A percentile compares a stretch with the other conserved stretches of the same genome.
Conservation (phyloP, 345 rosid species). For the Eucalyptus victrix region DNA sequence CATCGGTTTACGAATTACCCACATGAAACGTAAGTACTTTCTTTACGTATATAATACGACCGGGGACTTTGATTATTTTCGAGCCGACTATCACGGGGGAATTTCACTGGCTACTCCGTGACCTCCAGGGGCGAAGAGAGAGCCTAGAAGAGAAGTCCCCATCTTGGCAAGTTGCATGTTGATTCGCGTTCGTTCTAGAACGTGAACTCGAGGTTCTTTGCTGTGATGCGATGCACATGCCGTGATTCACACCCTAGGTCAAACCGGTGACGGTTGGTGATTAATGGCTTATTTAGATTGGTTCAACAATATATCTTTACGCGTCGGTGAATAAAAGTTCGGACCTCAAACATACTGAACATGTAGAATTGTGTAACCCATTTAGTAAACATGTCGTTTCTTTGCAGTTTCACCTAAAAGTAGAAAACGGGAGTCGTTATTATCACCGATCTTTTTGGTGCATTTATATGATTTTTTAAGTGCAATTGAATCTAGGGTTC, state of each 20-base stretch:
- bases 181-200: not conserved
- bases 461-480: not conserved
- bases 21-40: not conserved
- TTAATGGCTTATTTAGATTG: not conserved
- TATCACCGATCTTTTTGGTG: not conserved
- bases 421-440: not conserved
- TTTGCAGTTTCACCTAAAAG: not conserved
- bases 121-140: not conserved
- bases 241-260: not conserved
- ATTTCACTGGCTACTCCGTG: not conserved
- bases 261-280: not conserved
- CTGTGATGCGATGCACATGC: not conserved
- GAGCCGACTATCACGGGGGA: not conserved
- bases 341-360: not conserved
- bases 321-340: not conserved
- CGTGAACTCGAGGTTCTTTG: not conserved
- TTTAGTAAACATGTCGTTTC: not conserved
- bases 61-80: not conserved
- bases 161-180: not conserved
- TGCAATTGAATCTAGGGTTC: not conserved
- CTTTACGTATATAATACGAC: not conserved
- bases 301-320: not conserved
- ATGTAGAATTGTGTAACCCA: not conserved
- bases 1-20: not conserved
- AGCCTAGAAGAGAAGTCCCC: not conserved